A percentile compares a stretch with the other conserved stretches of the same genome.
Evolutionary conservation across 2,329 filamentous ascomycete genomes (phyloP).

Genomic region (Penicillium sp.): DNA sequence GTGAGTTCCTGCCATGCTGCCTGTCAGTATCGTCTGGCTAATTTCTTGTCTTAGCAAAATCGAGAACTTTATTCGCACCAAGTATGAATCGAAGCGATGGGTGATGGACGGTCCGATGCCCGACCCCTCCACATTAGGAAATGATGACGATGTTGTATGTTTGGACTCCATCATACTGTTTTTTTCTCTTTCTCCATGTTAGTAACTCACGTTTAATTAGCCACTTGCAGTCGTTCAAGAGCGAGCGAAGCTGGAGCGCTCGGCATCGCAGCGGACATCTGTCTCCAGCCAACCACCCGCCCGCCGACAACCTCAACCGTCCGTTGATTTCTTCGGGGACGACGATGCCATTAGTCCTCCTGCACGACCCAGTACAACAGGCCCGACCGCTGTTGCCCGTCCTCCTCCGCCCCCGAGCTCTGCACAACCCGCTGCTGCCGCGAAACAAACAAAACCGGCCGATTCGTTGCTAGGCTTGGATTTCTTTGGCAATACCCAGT

Average conservation of each 20-base stretch:
- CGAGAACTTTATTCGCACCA: conserved; percentile 98
- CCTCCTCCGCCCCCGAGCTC: conserved; percentile 58
- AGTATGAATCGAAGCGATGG: conserved; percentile 98
- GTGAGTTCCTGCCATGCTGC: conserved; percentile 33
- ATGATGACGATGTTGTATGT: conserved; percentile 76
- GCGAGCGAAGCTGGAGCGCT: conserved; percentile 64
- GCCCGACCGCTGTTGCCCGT: conserved; percentile 53
- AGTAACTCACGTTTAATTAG: conserved; percentile 28
- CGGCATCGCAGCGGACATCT: conserved; percentile 49
- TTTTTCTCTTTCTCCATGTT: background rate
- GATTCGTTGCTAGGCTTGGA: conserved; percentile 91
- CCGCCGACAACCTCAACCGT: conserved; percentile 44
- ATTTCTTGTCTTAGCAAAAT: conserved; percentile 63
- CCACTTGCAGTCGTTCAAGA: conserved; percentile 65
- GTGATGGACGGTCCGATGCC: conserved; percentile 97
- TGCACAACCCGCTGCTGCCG: conserved; percentile 42
- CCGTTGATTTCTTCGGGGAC: conserved; percentile 75
- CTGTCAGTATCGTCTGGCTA: conserved; percentile 4
- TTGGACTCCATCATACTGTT: background rate
- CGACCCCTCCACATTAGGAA: conserved; percentile 84
- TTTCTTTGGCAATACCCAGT: conserved; percentile 72
- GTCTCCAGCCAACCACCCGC: conserved; percentile 40
- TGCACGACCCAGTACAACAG: conserved; percentile 67
- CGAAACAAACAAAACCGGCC: conserved; percentile 63
- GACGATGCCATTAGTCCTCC: conserved; percentile 62